These are phyloP conservation scores for Cyclostephanos tholiformis DNA, from an alignment of 108 stramenopile genomes.

Conservation along the genomic window DNA sequence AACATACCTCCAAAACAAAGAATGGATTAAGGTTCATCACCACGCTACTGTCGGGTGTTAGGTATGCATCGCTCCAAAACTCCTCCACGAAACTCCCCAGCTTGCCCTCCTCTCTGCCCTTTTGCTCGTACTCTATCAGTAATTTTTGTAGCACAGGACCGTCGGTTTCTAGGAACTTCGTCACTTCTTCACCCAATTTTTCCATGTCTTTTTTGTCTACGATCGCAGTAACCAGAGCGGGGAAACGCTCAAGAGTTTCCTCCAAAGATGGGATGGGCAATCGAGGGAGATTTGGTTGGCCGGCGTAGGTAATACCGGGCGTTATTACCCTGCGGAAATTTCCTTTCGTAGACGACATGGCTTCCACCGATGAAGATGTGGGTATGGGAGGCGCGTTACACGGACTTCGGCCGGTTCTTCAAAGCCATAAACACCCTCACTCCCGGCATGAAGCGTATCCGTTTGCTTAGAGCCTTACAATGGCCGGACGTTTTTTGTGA, in stretches of 20 bases:
- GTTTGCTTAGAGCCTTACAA: no score
- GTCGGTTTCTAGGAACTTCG: conserved; percentile 43
- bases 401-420: no score
- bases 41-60: conserved; percentile 78
- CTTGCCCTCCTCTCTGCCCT: conserved; percentile 49
- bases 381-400: no score
- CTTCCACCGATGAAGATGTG: no score
- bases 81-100: conserved; percentile 84
- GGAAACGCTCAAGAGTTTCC: conserved; percentile 73
- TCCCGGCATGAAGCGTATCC: no score
- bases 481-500: no score
- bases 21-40: conserved; percentile 91
- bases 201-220: conserved; percentile 27
- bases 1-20: conserved; percentile 72
- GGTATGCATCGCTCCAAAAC: conserved; percentile 88
- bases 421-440: no score
- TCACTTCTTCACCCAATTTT: conserved; percentile 34
- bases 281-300: conserved; percentile 58
- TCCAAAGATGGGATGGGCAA: conserved; percentile 82
- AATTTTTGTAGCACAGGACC: conserved; percentile 74
- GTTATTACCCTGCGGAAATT: background rate
- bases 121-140: conserved; percentile 70
- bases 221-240: conserved; percentile 54
- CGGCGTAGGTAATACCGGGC: conserved; percentile 46
- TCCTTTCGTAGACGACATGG: no score